Base-by-base conservation (phyloP, 2,329 filamentous ascomycete genomes). In the Purpureocillium lavendulum region DNA sequence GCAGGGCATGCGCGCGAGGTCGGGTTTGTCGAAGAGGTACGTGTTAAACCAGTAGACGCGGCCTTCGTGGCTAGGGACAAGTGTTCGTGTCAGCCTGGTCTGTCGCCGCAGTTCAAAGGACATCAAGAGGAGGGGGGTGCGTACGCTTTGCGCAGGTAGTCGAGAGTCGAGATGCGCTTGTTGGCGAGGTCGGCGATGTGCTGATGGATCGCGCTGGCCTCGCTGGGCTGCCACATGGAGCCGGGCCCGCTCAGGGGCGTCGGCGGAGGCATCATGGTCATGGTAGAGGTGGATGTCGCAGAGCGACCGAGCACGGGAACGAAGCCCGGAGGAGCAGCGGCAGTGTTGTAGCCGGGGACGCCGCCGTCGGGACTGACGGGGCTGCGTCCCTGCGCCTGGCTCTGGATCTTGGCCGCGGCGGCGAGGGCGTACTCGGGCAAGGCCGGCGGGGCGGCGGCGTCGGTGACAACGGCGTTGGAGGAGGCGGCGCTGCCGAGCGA, bases 41-140 rank as follows among this genome's bases (percentile, higher is more conserved):
- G 92, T 96, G 65, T 96, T 96, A 71, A 97, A 96, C 89, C 92
- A 97, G 68, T 94, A 97, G 32, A 95, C 81, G 42, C 87, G 82
- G 44, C 90, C 89, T 64, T 96, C 88, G 57, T 98, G 89, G 21
- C 87, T 94, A 32, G n/a, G 12, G 4, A 6, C 1, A 6, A 13
- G n/a, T n/a, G n/a, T n/a, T n/a, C n/a, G n/a, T n/a, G n/a, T n/a
- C n/a, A n/a, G n/a, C n/a, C n/a, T n/a, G n/a, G n/a, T n/a, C n/a
- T n/a, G n/a, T n/a, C n/a, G n/a, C n/a, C n/a, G n/a, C n/a, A n/a
- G n/a, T n/a, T n/a, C n/a, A n/a, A n/a, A n/a, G n/a, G n/a, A n/a
- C n/a, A n/a, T n/a, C n/a, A n/a, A n/a, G 28, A 7, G 10, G n/a
- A 8, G 11, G 2, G 4, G 17, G 16, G 15, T 12, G 73, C 86